These are phyloP conservation scores for Radiomyces spectabilis DNA, from an alignment of 192 early-diverging fungal species.

Conservation along the genomic window DNA sequence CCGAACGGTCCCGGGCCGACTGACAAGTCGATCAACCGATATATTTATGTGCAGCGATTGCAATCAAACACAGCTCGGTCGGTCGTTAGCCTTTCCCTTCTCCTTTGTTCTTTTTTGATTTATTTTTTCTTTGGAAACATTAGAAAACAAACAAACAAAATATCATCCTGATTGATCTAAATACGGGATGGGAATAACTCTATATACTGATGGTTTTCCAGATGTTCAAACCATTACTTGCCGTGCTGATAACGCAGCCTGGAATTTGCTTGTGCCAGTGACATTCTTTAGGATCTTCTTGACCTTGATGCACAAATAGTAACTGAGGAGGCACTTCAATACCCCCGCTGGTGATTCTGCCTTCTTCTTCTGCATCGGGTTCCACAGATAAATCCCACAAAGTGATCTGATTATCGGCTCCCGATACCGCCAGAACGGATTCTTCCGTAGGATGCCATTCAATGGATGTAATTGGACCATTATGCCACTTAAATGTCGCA, in stretches of 20 bases:
- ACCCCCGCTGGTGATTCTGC: conserved; percentile 47
- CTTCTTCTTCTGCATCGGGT: conserved; percentile 82
- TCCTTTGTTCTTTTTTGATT: too few species aligned
- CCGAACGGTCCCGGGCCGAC: too few species aligned
- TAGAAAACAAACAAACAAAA: too few species aligned
- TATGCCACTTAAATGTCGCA: conserved; percentile 94
- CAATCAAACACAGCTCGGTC: too few species aligned
- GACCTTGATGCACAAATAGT: conserved; percentile 92
- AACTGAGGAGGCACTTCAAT: conserved; percentile 90
- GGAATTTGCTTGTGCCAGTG: conserved; percentile 95
- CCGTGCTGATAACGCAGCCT: conserved; percentile 84
- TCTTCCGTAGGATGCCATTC: conserved; percentile 95
- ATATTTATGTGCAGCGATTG: too few species aligned
- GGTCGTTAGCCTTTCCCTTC: too few species aligned
- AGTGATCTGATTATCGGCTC: conserved; percentile 94
- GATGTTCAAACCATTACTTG: conserved; percentile 86
- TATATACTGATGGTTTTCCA: conserved; percentile 95
- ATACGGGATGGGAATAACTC: too few species aligned
- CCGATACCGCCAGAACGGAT: conserved; percentile 83
- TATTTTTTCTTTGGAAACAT: too few species aligned
- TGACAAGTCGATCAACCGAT: too few species aligned
- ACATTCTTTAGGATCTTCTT: conserved; percentile 89
- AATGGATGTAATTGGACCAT: conserved; percentile 84
- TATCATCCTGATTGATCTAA: too few species aligned
- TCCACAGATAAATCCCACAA: conserved; percentile 98